Evolutionary conservation across 2,329 filamentous ascomycete species (phyloP).

Genomic region (Geosmithia putterillii): DNA sequence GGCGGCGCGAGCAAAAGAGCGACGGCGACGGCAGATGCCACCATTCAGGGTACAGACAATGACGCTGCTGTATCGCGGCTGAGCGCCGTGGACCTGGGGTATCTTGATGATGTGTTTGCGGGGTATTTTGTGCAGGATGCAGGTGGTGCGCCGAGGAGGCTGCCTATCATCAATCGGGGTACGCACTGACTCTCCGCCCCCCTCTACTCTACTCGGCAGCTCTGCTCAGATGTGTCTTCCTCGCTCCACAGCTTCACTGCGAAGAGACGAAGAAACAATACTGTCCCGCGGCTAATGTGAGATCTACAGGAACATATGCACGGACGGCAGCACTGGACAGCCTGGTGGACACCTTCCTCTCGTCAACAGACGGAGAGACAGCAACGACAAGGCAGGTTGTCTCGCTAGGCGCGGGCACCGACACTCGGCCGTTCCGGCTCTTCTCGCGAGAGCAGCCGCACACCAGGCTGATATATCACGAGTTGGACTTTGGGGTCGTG

Average conservation of each 20-base stretch:
- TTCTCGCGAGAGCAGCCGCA: conserved; percentile 26
- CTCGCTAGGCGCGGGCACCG: conserved; percentile 85
- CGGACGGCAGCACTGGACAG: conserved; percentile 73
- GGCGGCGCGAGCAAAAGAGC: conserved; percentile 17
- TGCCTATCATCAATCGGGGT: conserved; percentile 95
- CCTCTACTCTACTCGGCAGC: not conserved
- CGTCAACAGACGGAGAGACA: conserved; percentile 4
- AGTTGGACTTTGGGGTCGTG: conserved; percentile 77
- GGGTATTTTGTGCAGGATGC: conserved; percentile 47
- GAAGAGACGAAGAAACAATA: not conserved
- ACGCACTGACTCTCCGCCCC: conserved; percentile 10
- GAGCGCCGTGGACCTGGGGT: conserved; percentile 78
- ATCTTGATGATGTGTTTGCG: conserved; percentile 74
- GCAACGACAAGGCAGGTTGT: conserved; percentile 57
- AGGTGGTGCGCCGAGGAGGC: conserved; percentile 42
- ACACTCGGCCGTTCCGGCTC: conserved; percentile 76
- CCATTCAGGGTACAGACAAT: conserved; percentile 80
- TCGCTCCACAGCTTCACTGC: too few species aligned
- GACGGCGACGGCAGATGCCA: conserved; percentile 41
- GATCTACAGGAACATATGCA: conserved; percentile 70
- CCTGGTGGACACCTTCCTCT: conserved; percentile 62
- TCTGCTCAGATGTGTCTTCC: not conserved
- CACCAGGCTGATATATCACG: conserved; percentile 61
- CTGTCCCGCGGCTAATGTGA: too few species aligned
- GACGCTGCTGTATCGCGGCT: conserved; percentile 83